A percentile compares a stretch with the other conserved stretches of the same genome.
phyloP scores from a whole-genome alignment of 2,329 filamentous ascomycete species.

The Sporothrix curviconia region DNA sequence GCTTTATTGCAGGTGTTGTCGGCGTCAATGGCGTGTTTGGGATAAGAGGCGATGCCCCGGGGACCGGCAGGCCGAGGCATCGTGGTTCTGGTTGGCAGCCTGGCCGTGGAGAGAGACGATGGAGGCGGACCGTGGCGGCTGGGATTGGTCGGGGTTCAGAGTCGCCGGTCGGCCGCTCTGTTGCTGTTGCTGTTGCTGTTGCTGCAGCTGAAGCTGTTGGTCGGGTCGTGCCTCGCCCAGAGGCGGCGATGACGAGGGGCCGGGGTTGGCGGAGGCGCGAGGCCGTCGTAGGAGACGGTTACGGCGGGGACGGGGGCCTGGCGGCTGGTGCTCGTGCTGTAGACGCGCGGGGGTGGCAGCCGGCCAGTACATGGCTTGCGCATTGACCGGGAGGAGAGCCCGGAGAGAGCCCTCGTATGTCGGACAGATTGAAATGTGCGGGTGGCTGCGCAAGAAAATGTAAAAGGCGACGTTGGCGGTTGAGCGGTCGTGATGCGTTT shows the following conservation, averaged over 20 bases:
- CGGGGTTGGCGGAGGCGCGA: constrained; percentile 29
- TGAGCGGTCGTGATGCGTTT: background rate
- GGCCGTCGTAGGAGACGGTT: constrained; percentile 56
- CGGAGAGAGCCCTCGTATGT: constrained; percentile 29
- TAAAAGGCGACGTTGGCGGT: background rate
- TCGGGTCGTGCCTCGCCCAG: background rate
- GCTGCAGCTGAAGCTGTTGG: too few species aligned
- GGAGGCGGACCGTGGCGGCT: constrained; percentile 8
- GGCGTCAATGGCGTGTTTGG: constrained; percentile 49
- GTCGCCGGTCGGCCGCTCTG: constrained; percentile 22
- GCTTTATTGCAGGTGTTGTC: constrained; percentile 50
- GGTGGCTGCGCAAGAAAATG: background rate
- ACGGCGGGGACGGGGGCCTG: constrained; percentile 42
- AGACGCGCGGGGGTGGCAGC: constrained; percentile 77
- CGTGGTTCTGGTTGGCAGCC: constrained; percentile 24
- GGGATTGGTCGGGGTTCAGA: constrained; percentile 5
- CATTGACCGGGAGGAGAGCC: constrained; percentile 25
- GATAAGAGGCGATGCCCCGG: constrained; percentile 26
- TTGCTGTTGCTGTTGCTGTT: background rate
- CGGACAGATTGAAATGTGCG: background rate
- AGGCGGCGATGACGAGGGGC: background rate
- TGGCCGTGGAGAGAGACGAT: constrained; percentile 18
- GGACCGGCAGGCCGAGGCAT: constrained; percentile 32
- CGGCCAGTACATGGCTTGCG: constrained; percentile 77
- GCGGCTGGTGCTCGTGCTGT: constrained; percentile 67